A percentile compares a stretch with the other conserved stretches of the same genome.
Evolutionary conservation across 768 basidiomycete species (phyloP).

Genomic region (Pisolithus tinctorius): DNA sequence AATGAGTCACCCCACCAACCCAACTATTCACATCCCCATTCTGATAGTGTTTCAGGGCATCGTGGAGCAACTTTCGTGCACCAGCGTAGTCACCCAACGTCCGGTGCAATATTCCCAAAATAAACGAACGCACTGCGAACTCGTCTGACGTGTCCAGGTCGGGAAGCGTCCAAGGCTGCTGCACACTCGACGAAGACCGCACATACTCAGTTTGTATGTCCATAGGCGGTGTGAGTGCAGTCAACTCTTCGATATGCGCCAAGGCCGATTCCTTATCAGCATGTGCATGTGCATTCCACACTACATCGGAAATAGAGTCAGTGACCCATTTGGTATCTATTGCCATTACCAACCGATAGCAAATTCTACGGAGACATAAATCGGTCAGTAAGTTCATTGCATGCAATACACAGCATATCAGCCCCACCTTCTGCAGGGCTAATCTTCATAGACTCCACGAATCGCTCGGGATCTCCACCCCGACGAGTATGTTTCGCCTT

Average conservation of each 20-base stretch:
- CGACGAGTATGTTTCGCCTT: constrained; percentile 55
- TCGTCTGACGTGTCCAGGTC: constrained; percentile 70
- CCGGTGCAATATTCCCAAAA: constrained; percentile 63
- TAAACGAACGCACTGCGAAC: constrained; percentile 56
- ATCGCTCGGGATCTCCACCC: constrained; percentile 47
- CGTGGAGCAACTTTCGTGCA: constrained; percentile 43
- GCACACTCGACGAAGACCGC: background rate
- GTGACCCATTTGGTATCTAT: background rate
- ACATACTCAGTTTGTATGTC: constrained; percentile 8
- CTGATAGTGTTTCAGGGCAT: constrained; percentile 39
- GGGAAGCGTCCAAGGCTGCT: no score
- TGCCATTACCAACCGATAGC: constrained; percentile 49
- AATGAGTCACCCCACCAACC: constrained; percentile 60
- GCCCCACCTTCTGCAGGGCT: constrained; percentile 60
- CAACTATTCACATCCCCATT: constrained; percentile 51
- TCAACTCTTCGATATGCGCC: constrained; percentile 52
- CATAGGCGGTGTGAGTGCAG: constrained; percentile 41
- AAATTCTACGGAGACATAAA: constrained; percentile 40
- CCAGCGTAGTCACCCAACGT: constrained; percentile 41
- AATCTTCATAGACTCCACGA: constrained; percentile 51
- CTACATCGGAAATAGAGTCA: constrained; percentile 28
- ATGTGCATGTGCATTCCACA: constrained; percentile 76
- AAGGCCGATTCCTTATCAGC: constrained; percentile 46
- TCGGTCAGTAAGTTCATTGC: background rate
- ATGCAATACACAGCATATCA: background rate